Evolutionary conservation across 176 grass and related monocot genomes (phyloP), one percentile per base, ranked within the genome.

Genomic region (Aegilops sharonensis): DNA sequence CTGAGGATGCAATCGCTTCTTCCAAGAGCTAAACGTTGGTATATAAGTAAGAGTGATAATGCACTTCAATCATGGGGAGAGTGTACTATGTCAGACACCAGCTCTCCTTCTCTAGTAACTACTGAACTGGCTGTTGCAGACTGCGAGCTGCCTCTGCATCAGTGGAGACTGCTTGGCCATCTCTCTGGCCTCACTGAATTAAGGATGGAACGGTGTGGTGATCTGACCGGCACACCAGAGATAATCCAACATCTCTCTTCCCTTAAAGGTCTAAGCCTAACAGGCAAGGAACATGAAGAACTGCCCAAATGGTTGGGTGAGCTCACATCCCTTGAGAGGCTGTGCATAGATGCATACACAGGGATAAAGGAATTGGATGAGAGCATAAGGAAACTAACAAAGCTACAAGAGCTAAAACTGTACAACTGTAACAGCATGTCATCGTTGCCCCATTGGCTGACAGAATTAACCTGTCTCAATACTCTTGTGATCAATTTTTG

Each of bases 161-260:
- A 67, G 48, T 85, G 84, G 84, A 85, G 32, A 3, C 39, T 85
- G 34, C 75, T 85, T 78, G 32, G n/a, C 6, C 45, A 69, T 8
- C 82, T 84, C 39, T 11, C 37, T 34, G 70, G 14, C 18, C 69
- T 84, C 15, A 17, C 52, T 43, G 9, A 59, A 25, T 77, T 85
- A 67, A 45, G 0, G 3, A 85, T 85, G 2, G 8, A 35, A 17
- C 4, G 32, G 2, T 77, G 61, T 61, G 50, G 8, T 56, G 60
- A 67, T 85, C 42, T 67, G 0, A 52, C 29, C 27, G 50, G 60
- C 42, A 37, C 72, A 20, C 15, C 21, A 66, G 57, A 54, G 20
- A 36, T 65, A 4, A 4, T 24, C 0, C 9, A 5, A 52, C 39
- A 32, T 13, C 61, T 77, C 13, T 60, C 20, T 34, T 71, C 81